These are phyloP conservation scores for Gnomoniopsis sp. DNA, from an alignment of 2,329 filamentous ascomycete species.

Conservation along the genomic window DNA sequence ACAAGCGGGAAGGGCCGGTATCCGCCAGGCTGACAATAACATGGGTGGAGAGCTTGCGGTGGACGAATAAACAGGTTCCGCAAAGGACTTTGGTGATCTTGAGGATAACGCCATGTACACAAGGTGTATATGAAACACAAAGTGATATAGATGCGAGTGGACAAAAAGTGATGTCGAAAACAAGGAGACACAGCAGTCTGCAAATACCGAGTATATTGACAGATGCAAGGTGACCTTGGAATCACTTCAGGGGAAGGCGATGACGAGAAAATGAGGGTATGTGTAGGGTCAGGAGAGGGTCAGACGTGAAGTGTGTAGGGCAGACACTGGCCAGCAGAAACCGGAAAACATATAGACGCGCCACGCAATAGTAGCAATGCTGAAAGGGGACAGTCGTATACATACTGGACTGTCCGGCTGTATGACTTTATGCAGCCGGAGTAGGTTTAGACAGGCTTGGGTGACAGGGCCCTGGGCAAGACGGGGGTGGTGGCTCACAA, in stretches of 20 bases:
- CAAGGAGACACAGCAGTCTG: not conserved
- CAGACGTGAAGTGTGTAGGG: not conserved
- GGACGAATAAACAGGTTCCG: not conserved
- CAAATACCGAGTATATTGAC: not conserved
- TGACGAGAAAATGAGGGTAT: not conserved
- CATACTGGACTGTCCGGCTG: constrained; percentile 2
- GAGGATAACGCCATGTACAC: constrained; percentile 2
- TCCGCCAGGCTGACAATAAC: not conserved
- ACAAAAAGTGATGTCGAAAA: not conserved
- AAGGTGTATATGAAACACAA: not conserved
- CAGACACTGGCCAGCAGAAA: not conserved
- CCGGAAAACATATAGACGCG: not conserved
- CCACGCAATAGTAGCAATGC: not conserved
- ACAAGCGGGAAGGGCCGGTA: not conserved
- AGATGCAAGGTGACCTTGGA: not conserved
- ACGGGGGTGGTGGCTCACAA: not conserved
- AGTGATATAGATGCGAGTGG: not conserved
- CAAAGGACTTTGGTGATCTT: not conserved
- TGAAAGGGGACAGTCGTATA: not conserved
- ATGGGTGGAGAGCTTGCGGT: not conserved
- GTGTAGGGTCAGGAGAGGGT: not conserved
- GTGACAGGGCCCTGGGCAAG: not conserved
- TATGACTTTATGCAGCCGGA: not conserved
- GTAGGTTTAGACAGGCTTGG: not conserved
- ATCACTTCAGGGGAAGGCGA: too few species aligned